phyloP scores from a whole-genome alignment of 2,329 filamentous ascomycete species.

The Chaetomium strumarium region DNA sequence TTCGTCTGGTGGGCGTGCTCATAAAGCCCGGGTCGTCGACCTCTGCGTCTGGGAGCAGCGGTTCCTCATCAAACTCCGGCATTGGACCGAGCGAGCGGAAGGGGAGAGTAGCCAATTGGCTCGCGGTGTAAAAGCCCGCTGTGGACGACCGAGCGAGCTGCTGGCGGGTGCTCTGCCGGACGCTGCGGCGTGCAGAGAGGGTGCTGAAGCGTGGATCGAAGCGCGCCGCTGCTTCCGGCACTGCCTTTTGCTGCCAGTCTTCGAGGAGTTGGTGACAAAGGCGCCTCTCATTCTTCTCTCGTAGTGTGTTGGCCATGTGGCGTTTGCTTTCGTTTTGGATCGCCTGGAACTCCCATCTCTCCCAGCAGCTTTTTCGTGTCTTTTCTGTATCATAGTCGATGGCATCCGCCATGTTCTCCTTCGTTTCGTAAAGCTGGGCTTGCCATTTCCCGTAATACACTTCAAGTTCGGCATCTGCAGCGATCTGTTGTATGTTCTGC shows the following conservation, averaged over 20 bases:
- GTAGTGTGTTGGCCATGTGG: constrained; percentile 22
- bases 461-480: constrained; percentile 27
- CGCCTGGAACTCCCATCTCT: constrained; percentile 26
- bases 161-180: constrained; percentile 19
- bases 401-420: constrained; percentile 24
- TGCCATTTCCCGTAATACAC: constrained; percentile 25
- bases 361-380: constrained; percentile 20
- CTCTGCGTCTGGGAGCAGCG: constrained; percentile 9
- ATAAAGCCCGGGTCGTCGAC: constrained; percentile 22
- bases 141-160: constrained; percentile 11
- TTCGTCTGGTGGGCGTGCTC: constrained; percentile 24
- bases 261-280: constrained; percentile 20
- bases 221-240: constrained; percentile 15
- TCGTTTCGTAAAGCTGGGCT: constrained; percentile 17
- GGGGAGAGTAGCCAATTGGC: constrained; percentile 11
- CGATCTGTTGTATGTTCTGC: constrained; percentile 21
- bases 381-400: constrained; percentile 24
- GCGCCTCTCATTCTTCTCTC: constrained; percentile 23
- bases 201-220: constrained; percentile 16
- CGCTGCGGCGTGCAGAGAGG: constrained; percentile 18
- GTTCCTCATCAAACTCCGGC: constrained; percentile 25
- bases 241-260: constrained; percentile 25
- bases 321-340: constrained; percentile 23
- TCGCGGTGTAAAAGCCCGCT: constrained; percentile 8
- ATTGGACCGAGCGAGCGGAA: constrained; percentile 15